These are phyloP conservation scores for Cnidoscolus chayamansa DNA, from an alignment of 441 rosid genomes.

Conservation along the genomic window DNA sequence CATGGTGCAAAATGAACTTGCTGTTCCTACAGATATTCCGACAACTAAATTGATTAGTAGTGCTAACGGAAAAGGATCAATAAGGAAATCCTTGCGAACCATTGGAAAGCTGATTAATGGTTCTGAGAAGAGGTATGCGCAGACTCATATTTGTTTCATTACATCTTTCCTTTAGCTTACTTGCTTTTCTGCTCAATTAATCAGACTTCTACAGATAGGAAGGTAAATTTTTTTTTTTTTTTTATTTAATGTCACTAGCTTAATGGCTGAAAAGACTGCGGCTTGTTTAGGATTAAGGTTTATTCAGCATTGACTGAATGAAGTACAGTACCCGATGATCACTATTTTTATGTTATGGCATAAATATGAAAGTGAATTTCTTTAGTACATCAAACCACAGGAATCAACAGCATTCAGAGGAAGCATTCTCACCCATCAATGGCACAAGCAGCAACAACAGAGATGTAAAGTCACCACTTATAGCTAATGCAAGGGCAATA, in stretches of 20 bases:
- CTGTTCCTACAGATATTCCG: conserved; percentile 40
- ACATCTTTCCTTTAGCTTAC: neutral
- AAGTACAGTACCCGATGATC: neutral
- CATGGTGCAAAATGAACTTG: conserved; percentile 31
- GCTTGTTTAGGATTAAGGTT: no score
- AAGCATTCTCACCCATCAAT: conserved; percentile 40
- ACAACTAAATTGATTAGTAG: conserved; percentile 19
- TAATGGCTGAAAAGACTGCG: no score
- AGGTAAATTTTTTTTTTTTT: neutral
- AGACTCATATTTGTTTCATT: conserved; percentile 1
- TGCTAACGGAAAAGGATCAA: conserved; percentile 57
- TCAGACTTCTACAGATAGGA: neutral
- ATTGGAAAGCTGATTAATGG: conserved; percentile 86
- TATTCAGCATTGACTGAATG: neutral
- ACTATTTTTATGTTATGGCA: neutral
- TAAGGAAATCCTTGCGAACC: conserved; percentile 74
- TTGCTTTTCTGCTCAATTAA: neutral
- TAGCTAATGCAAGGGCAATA: conserved; percentile 44
- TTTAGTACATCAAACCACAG: conserved; percentile 25
- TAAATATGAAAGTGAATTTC: neutral
- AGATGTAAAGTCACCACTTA: conserved; percentile 41
- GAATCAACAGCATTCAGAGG: conserved; percentile 38
- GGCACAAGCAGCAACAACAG: conserved; percentile 24
- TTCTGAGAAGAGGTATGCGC: conserved; percentile 69
- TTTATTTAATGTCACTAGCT: neutral